Percentiles rank a stretch among this genome's conserved stretches.
Evolutionary conservation across 2,329 filamentous ascomycete species (phyloP).

Genomic region (Botrytis squamosa): DNA sequence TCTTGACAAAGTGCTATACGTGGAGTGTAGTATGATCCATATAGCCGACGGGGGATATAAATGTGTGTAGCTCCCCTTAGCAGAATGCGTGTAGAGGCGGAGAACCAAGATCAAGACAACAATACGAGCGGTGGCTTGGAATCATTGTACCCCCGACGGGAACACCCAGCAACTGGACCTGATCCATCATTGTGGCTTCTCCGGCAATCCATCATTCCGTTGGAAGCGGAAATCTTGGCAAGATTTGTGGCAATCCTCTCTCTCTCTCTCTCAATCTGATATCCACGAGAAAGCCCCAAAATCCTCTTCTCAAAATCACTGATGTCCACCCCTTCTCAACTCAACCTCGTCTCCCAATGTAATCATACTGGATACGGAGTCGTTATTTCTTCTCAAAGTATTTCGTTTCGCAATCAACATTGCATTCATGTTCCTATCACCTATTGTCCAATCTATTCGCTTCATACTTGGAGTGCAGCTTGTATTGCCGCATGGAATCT

Average conservation of each 20-base stretch:
- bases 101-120: not conserved
- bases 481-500: not conserved
- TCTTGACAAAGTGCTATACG: not conserved
- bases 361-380: not conserved
- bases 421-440: not conserved
- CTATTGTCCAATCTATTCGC: constrained; percentile 4
- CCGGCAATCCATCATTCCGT: not conserved
- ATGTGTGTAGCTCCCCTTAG: not conserved
- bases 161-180: not conserved
- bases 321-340: not conserved
- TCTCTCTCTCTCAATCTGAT: not conserved
- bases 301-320: not conserved
- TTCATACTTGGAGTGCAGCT: not conserved
- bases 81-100: not conserved
- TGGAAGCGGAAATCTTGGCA: not conserved
- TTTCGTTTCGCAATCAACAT: not conserved
- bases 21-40: not conserved
- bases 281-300: not conserved
- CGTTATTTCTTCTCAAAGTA: not conserved
- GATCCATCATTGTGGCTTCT: not conserved
- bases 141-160: too few relatives aligned
- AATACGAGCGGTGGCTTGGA: not conserved
- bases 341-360: not conserved
- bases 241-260: not conserved
- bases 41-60: not conserved